Base-by-base conservation (phyloP, 257 asterid genomes). In the Solanum gandarillasii region DNA sequence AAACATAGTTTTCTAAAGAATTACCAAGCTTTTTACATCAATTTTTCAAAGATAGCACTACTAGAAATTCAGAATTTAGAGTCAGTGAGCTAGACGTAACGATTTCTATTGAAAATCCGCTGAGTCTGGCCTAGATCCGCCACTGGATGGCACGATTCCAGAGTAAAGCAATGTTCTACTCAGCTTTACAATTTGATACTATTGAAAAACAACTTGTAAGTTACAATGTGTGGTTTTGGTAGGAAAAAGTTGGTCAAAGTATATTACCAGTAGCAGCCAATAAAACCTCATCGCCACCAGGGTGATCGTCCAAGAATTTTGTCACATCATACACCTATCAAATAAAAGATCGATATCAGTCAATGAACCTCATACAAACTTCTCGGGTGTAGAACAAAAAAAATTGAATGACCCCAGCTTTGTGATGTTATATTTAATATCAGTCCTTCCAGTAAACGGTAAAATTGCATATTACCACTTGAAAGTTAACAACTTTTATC, bases 231-330 rank as follows among this genome's bases (percentile, higher is more conserved):
- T 81, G 68, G 70, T 81, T 81, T 81, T 29, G 27, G 41, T 48
- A 52, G 58, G 38, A 29, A 73, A 23, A 16, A 31, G 41, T 6
- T 20, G 67, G 43, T 46, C 85, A 25, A 48, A 13, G 39, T 27
- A 41, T 41, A 39, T 60, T 89, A 95, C 98, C 98, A 31, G 98
- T 93, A 83, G 97, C 93, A 79, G 96, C 92, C 90, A 95, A 75
- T 91, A 96, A 87, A 43, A 96, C 99, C 84, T 96, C 99, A 32
- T 96, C 99, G 9, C 99, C 99, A 67, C 99, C 98, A 1, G 98
- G 98, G 91, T 96, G 99, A 89, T 96, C 98, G 55, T 96, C 98
- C 94, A 96, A 78, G 93, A 94, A 96, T 39, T 93, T 95, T 1
- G 98, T 94, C 89, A 96, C 98, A 88, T 96, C 95, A 12, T 93